Evolutionary conservation across 345 rosid genomes (phyloP).

Genomic region (Iberis pinnata): DNA sequence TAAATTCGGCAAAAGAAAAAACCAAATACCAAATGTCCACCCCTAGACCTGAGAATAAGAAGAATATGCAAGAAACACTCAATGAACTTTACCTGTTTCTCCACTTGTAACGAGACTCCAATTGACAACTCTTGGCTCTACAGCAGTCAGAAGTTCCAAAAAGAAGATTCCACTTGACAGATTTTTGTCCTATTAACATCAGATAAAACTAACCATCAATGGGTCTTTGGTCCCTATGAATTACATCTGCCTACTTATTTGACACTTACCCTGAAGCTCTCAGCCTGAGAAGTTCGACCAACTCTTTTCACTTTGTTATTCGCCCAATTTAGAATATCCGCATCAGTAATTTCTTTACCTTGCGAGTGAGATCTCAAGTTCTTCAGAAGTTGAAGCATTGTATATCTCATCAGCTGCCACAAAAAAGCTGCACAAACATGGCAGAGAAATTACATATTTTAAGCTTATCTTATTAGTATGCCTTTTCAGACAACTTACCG

Average conservation of each 20-base stretch:
- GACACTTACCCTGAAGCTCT: slow-evolving; percentile 68
- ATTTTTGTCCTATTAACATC: slow-evolving; percentile 55
- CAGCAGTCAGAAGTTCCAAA: slow-evolving; percentile 69
- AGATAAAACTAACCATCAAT: no score
- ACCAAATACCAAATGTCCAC: no score
- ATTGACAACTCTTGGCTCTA: slow-evolving; percentile 83
- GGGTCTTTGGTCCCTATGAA: no score
- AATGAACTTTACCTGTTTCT: slow-evolving; percentile 43
- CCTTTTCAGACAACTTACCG: slow-evolving; percentile 41
- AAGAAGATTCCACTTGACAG: slow-evolving; percentile 74
- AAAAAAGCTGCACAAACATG: slow-evolving; percentile 46
- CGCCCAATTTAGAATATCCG: slow-evolving; percentile 78
- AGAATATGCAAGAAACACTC: neutral
- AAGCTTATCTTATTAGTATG: no score
- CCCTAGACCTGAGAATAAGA: no score
- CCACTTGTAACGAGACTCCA: slow-evolving; percentile 76
- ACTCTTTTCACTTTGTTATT: slow-evolving; percentile 67
- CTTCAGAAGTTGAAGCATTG: slow-evolving; percentile 74
- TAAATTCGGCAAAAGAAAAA: no score
- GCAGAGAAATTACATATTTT: no score
- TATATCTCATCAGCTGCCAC: slow-evolving; percentile 89
- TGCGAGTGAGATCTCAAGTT: slow-evolving; percentile 69
- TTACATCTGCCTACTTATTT: neutral
- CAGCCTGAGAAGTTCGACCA: slow-evolving; percentile 52
- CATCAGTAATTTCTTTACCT: slow-evolving; percentile 78